phyloP scores from a whole-genome alignment of 164 flowering plant species.

The Vitis amurensis region DNA sequence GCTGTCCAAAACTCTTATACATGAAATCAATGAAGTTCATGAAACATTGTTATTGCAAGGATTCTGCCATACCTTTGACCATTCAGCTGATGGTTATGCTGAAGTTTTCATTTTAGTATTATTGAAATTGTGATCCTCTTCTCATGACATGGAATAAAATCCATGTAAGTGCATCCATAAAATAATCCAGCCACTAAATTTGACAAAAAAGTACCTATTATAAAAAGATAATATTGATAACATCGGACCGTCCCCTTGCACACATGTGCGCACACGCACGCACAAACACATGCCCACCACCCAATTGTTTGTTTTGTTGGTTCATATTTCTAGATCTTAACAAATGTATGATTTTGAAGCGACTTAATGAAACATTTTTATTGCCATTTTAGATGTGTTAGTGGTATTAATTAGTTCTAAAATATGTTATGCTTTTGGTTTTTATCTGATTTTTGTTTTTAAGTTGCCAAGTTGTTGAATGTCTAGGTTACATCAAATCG shows the following conservation, averaged over 20 bases:
- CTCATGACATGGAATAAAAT: not conserved
- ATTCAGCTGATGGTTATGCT: not conserved
- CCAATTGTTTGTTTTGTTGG: not conserved
- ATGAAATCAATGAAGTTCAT: not conserved
- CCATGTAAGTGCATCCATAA: not conserved
- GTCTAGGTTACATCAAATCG: slow-evolving; percentile 81
- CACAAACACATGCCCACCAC: not conserved
- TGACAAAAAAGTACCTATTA: not conserved
- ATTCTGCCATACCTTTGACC: not conserved
- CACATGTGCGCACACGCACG: not conserved
- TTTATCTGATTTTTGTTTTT: not conserved
- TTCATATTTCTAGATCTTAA: not conserved
- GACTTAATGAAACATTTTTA: too few species aligned
- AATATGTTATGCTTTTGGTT: not conserved
- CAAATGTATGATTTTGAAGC: not conserved
- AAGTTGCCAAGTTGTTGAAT: slow-evolving; percentile 1
- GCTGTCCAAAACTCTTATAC: not conserved
- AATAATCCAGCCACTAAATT: not conserved
- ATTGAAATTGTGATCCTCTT: not conserved
- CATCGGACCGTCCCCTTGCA: not conserved
- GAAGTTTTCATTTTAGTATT: not conserved
- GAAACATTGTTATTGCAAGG: not conserved
- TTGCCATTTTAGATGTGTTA: too few species aligned
- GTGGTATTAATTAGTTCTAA: too few species aligned
- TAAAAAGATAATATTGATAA: not conserved